phyloP scores from a whole-genome alignment of 2,329 filamentous ascomycete genomes.

The Ceratocystiopsis brevicomis region DNA sequence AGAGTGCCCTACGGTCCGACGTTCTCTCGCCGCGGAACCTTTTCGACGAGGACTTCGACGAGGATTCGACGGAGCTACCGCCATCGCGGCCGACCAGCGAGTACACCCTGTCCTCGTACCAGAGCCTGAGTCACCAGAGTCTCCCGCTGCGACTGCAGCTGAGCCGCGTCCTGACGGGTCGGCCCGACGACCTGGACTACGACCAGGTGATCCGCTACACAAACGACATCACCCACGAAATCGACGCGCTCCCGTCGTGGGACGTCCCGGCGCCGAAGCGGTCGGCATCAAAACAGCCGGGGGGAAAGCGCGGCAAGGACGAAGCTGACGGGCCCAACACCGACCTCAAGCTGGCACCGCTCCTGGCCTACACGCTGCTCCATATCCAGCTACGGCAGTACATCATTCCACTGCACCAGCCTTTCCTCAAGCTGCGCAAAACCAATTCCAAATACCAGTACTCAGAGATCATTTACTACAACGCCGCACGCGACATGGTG shows the following conservation, averaged over 20 bases:
- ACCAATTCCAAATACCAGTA: conserved; percentile 42
- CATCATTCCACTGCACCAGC: conserved; percentile 41
- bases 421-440: conserved; percentile 39
- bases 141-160: conserved; percentile 37
- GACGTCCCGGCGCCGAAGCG: conserved; percentile 15
- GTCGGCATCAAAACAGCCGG: conserved; percentile 9
- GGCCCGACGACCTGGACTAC: conserved; percentile 36
- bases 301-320: conserved; percentile 17
- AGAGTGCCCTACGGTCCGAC: conserved; percentile 37
- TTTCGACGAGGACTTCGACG: conserved; percentile 34
- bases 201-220: conserved; percentile 43
- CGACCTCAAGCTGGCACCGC: conserved; percentile 28
- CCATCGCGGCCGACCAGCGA: conserved; percentile 30
- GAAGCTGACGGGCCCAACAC: conserved; percentile 16
- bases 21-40: conserved; percentile 35
- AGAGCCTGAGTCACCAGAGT: conserved; percentile 37
- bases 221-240: conserved; percentile 41
- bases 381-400: conserved; percentile 43
- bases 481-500: conserved; percentile 40
- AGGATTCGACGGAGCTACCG: conserved; percentile 27
- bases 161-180: conserved; percentile 35
- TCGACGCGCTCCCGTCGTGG: conserved; percentile 40
- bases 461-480: conserved; percentile 45
- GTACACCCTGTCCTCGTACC: conserved; percentile 41
- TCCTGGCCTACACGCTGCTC: conserved; percentile 39